A percentile compares a stretch with the other conserved stretches of the same genome.
Evolutionary conservation across 2,329 filamentous ascomycete genomes (phyloP).

Genomic region (Amauroascus verrucosus): DNA sequence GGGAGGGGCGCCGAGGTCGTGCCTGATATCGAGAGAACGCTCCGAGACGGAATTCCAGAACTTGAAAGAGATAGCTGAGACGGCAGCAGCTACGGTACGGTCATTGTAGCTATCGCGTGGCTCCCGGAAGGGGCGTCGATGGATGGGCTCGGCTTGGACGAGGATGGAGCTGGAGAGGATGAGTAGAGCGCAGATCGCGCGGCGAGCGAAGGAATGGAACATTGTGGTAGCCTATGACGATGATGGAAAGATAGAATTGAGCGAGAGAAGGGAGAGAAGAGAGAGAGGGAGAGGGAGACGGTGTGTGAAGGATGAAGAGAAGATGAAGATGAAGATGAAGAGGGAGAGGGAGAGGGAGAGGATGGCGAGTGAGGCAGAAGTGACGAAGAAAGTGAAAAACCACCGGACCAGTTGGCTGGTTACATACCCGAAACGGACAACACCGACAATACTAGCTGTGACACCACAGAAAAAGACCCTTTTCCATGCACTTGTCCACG

Average conservation of each 20-base stretch:
- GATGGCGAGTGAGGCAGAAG: neutral
- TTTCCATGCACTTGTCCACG: neutral
- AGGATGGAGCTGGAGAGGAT: slow-evolving; percentile 5
- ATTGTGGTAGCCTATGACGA: slow-evolving; percentile 2
- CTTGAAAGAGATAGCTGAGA: slow-evolving; percentile 10
- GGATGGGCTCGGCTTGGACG: slow-evolving; percentile 10
- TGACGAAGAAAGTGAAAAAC: slow-evolving; percentile 2
- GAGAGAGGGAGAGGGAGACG: neutral
- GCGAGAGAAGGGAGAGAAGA: neutral
- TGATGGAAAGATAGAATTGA: neutral
- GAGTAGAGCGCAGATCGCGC: slow-evolving; percentile 4
- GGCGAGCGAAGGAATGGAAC: slow-evolving; percentile 7
- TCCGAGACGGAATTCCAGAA: slow-evolving; percentile 11
- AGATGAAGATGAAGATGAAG: neutral
- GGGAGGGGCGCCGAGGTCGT: slow-evolving; percentile 4
- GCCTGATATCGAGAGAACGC: neutral
- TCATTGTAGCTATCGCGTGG: slow-evolving; percentile 8
- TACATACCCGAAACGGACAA: neutral
- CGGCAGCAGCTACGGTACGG: slow-evolving; percentile 2
- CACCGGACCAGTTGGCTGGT: too few relatives aligned
- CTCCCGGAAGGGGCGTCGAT: slow-evolving; percentile 2
- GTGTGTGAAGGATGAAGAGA: neutral
- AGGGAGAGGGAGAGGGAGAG: neutral
- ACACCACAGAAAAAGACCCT: neutral
- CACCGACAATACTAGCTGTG: neutral